Evolutionary conservation across 2,329 filamentous ascomycete genomes (phyloP), one percentile per base, ranked within the genome.

Genomic region (Pestalotiopsis sp.): DNA sequence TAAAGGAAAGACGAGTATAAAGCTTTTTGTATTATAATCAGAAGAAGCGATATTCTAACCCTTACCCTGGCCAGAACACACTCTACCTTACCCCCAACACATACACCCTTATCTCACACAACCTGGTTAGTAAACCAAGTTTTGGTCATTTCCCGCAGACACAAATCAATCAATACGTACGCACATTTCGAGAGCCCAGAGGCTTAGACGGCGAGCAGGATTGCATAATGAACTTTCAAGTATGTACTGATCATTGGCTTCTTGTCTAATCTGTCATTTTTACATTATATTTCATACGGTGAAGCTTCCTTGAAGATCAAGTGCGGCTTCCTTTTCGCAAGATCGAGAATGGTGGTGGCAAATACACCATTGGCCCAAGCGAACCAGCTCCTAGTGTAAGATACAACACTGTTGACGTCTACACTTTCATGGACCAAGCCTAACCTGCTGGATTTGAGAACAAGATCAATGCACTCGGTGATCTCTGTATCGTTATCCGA

Each of bases 331-430:
- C 95, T 85, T 80, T 92, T 91, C 1, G 95, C 96, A 66, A 99
- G 78, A 82, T 98, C 94, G 65, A 99, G 83, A 60, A 99, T 93
- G 0, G 95, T 97, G 79, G 94, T 91, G 14, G 95, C 94, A 81
- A 97, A 98, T 12, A 99, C 94, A 0, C 94, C 96, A 74, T 99
- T 99, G 12, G 96, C 96, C 96, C 95, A 98, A 2, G 95, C 94
- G 79, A 98, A 98, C 95, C 95, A 98, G 76, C 92, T 94, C 72
- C 94, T 86, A 1, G 95, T 98, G 79, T 96, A 98, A 25, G 84
- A 82, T n/a, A 72, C 70, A 2, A 83, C 74, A 56, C 81, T 77
- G 70, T 95, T 90, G 4, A 98, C 95, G 75, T 97, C 90, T 56
- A 99, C 90, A 75, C 93, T 97, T 83, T 99, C 96, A 76, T 99